Percentiles rank a stretch among this genome's conserved stretches.
Conservation (phyloP, 2,329 filamentous ascomycete species). For the Exutisphaerella laricina region DNA sequence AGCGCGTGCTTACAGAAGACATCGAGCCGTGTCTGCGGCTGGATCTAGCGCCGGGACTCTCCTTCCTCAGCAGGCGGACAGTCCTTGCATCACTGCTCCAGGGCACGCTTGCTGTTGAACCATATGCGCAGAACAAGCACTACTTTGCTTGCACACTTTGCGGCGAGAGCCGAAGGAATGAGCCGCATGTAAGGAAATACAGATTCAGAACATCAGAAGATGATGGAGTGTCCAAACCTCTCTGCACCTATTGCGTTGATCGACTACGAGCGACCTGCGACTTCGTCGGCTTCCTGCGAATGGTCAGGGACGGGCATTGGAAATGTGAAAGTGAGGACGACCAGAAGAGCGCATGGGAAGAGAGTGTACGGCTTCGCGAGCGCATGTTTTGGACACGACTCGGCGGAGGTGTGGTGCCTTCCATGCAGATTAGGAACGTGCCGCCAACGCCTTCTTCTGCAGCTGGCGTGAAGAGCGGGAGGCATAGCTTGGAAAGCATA, state of each 20-base stretch:
- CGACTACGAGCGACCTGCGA: conserved; percentile 85
- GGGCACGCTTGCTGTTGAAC: conserved; percentile 83
- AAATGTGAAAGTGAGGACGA: conserved; percentile 75
- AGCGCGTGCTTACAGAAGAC: conserved; percentile 80
- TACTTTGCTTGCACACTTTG: conserved; percentile 77
- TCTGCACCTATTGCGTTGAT: conserved; percentile 82
- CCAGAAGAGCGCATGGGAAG: conserved; percentile 87
- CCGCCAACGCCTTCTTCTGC: conserved; percentile 13
- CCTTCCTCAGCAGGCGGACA: conserved; percentile 83
- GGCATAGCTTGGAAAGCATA: conserved; percentile 22
- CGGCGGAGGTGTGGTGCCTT: conserved; percentile 82
- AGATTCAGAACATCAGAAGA: conserved; percentile 84
- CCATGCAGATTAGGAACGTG: conserved; percentile 29
- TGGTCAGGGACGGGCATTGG: conserved; percentile 91
- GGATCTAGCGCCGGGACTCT: conserved; percentile 82
- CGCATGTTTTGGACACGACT: conserved; percentile 97
- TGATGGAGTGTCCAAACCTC: conserved; percentile 77
- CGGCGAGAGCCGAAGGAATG: conserved; percentile 70
- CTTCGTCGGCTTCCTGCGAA: conserved; percentile 82
- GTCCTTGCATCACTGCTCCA: conserved; percentile 79
- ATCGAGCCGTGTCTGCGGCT: conserved; percentile 90
- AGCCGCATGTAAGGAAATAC: conserved; percentile 69
- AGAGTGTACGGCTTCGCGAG: conserved; percentile 81
- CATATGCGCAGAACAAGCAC: conserved; percentile 55
- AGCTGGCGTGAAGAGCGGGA: conserved; percentile 10